phyloP scores from a whole-genome alignment of 164 flowering plant species.

The Magnolia kwangsiensis region DNA sequence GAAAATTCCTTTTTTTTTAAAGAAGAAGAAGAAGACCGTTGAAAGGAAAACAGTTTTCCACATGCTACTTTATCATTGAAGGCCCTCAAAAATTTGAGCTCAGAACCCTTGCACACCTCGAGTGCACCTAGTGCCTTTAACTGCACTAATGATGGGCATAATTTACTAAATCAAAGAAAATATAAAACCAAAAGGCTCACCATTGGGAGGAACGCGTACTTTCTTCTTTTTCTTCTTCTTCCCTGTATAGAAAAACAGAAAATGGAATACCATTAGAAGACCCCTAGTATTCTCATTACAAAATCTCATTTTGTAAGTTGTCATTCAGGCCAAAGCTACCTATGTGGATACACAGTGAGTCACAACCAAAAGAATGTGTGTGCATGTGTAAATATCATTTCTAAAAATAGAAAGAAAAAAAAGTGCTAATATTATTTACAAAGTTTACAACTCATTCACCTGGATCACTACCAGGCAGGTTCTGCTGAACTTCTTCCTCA shows the following conservation, averaged over 20 bases:
- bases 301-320: neutral
- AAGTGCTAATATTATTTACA: neutral
- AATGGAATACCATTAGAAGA: neutral
- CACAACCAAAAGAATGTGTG: no score
- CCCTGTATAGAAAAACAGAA: constrained; percentile 36
- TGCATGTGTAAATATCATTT: no score
- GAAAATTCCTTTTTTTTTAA: no score
- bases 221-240: constrained; percentile 95
- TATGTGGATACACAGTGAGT: neutral
- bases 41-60: no score
- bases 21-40: no score
- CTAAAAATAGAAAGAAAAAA: no score
- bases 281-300: neutral
- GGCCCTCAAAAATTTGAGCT: no score
- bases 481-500: constrained; percentile 93
- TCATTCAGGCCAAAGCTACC: neutral
- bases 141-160: no score
- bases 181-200: constrained; percentile 28
- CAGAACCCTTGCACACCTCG: no score
- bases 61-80: no score
- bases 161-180: neutral
- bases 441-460: constrained; percentile 34
- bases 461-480: constrained; percentile 59
- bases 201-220: constrained; percentile 52
- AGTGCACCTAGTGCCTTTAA: no score